Evolutionary conservation across 352 stramenopile species (phyloP).

Genomic region (Phytopythium boreale): DNA sequence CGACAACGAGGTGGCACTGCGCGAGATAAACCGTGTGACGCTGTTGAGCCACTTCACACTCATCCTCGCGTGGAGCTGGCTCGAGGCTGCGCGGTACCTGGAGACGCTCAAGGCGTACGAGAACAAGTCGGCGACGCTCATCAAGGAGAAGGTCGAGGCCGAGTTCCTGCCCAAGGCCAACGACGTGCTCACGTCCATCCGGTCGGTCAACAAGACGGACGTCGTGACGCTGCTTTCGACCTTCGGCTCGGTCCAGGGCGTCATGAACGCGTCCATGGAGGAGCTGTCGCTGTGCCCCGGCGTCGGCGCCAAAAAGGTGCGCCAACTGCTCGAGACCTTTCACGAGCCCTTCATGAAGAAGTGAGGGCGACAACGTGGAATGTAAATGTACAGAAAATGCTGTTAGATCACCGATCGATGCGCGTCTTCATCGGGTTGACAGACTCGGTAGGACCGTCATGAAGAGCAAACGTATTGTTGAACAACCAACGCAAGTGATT

Average conservation of each 20-base stretch:
- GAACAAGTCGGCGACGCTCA: slow-evolving; percentile 92
- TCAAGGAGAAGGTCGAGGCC: slow-evolving; percentile 92
- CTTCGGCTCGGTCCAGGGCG: slow-evolving; percentile 85
- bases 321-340: slow-evolving; percentile 92
- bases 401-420: not conserved
- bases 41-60: slow-evolving; percentile 92
- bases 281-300: slow-evolving; percentile 93
- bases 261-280: slow-evolving; percentile 91
- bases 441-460: not conserved
- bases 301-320: slow-evolving; percentile 94
- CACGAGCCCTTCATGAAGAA: slow-evolving; percentile 90
- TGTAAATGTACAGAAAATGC: not conserved
- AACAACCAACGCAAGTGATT: not conserved
- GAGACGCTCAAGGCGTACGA: slow-evolving; percentile 97
- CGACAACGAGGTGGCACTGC: slow-evolving; percentile 91
- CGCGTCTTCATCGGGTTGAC: not conserved
- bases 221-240: slow-evolving; percentile 90
- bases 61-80: slow-evolving; percentile 92
- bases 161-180: slow-evolving; percentile 90
- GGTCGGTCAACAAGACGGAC: slow-evolving; percentile 96
- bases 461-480: not conserved
- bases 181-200: slow-evolving; percentile 88
- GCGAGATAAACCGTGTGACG: slow-evolving; percentile 92
- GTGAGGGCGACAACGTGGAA: slow-evolving; percentile 11
- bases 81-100: slow-evolving; percentile 94